Evolutionary conservation across 805 yeast species (phyloP).

Genomic region (Kurtzmaniella fragi): DNA sequence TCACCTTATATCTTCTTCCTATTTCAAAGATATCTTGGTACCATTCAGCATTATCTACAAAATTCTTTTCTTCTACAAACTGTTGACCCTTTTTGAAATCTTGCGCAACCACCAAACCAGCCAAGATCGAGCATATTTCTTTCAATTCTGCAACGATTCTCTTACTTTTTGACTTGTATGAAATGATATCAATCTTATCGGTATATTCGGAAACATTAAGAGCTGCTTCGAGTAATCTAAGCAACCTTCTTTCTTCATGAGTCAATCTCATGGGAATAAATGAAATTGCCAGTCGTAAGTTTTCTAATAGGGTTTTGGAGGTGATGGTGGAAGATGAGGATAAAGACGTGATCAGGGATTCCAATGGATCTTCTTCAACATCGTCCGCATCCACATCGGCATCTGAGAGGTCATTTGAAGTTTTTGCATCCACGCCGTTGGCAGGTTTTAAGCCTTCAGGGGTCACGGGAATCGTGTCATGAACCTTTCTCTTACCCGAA

Average conservation of each 20-base stretch:
- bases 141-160: slow-evolving; percentile 67
- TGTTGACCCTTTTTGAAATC: slow-evolving; percentile 65
- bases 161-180: slow-evolving; percentile 62
- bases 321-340: not conserved
- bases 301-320: not conserved
- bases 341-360: too few relatives aligned
- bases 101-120: slow-evolving; percentile 75
- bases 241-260: slow-evolving; percentile 61
- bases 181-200: slow-evolving; percentile 67
- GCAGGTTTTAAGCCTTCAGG: not conserved
- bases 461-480: not conserved
- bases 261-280: slow-evolving; percentile 69
- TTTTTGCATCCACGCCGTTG: too few relatives aligned
- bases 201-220: slow-evolving; percentile 76
- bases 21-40: slow-evolving; percentile 67
- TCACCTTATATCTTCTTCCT: slow-evolving; percentile 75
- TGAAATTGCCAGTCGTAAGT: slow-evolving; percentile 18
- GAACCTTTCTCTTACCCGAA: slow-evolving; percentile 4
- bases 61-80: slow-evolving; percentile 61
- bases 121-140: slow-evolving; percentile 73
- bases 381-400: too few relatives aligned
- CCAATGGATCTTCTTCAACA: too few relatives aligned
- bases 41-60: slow-evolving; percentile 68
- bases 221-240: slow-evolving; percentile 69
- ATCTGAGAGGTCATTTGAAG: too few relatives aligned